A percentile compares a stretch with the other conserved stretches of the same genome.
phyloP scores from a whole-genome alignment of 23 red algal species.

The Chondrus crispus region DNA sequence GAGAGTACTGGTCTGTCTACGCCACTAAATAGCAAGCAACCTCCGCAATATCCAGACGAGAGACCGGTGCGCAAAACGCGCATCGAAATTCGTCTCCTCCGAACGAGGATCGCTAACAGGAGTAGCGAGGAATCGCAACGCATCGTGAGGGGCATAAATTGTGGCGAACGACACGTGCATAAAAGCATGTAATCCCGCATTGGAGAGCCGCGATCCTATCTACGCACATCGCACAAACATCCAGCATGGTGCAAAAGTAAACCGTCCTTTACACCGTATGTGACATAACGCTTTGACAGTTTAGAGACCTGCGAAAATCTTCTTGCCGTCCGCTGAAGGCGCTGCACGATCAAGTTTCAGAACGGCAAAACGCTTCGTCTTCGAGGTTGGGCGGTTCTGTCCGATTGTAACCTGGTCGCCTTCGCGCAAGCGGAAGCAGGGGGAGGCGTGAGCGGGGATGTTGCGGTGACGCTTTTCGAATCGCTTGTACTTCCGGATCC shows the following conservation, averaged over 20 bases:
- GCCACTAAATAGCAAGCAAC: neutral
- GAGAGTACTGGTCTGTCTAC: constrained; percentile 24
- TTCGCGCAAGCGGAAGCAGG: constrained; percentile 93
- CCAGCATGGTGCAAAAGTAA: too few relatives aligned
- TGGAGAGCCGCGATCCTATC: too few relatives aligned
- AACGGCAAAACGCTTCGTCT: constrained; percentile 98
- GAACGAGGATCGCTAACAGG: neutral
- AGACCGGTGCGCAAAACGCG: neutral
- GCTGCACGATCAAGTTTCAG: constrained; percentile 90
- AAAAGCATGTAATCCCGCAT: too few relatives aligned
- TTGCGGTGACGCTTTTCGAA: constrained; percentile 99
- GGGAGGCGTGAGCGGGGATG: constrained; percentile 92
- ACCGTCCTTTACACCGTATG: too few relatives aligned
- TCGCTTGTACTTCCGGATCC: constrained; percentile 95
- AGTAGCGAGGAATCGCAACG: neutral
- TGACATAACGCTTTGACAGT: too few relatives aligned
- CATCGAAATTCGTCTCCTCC: neutral
- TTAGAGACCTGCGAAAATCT: constrained; percentile 90
- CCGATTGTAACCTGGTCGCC: constrained; percentile 99
- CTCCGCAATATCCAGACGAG: neutral
- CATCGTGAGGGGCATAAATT: too few relatives aligned
- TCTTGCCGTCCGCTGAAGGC: constrained; percentile 85
- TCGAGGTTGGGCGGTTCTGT: constrained; percentile 86
- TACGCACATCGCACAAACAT: too few relatives aligned
- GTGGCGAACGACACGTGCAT: too few relatives aligned